A percentile compares a stretch with the other conserved stretches of the same genome.
phyloP scores from a whole-genome alignment of 2,329 filamentous ascomycete genomes.

The Aspergillus niger region DNA sequence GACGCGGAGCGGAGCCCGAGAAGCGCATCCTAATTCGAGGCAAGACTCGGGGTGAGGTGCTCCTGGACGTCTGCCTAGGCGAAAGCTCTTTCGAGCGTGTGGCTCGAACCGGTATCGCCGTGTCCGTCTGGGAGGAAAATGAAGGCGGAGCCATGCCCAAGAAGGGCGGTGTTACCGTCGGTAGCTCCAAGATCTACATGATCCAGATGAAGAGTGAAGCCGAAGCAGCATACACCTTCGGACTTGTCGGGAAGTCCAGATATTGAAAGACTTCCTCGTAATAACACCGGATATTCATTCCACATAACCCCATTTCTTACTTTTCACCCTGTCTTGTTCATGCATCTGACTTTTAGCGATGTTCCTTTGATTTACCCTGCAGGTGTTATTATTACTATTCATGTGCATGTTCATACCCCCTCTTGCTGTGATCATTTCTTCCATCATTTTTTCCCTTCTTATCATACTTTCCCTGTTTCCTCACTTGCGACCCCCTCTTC shows the following conservation, averaged over 20 bases:
- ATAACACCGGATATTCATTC: not conserved
- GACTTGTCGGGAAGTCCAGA: conserved; percentile 54
- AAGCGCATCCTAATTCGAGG: conserved; percentile 81
- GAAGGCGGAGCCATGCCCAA: conserved; percentile 61
- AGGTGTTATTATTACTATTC: not conserved
- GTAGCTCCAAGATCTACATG: conserved; percentile 64
- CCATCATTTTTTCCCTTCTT: not conserved
- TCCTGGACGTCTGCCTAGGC: conserved; percentile 82
- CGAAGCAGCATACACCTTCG: conserved; percentile 58
- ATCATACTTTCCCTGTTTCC: not conserved
- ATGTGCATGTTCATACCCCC: not conserved
- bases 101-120: conserved; percentile 81
- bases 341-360: not conserved
- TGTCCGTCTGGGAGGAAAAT: conserved; percentile 82
- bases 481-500: not conserved
- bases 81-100: conserved; percentile 83
- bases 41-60: conserved; percentile 64
- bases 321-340: not conserved
- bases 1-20: conserved; percentile 66
- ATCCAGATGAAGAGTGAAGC: conserved; percentile 60
- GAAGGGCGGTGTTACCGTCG: conserved; percentile 60
- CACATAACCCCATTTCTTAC: not conserved
- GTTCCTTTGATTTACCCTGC: not conserved
- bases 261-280: conserved; percentile 39
- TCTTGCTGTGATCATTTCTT: not conserved